Evolutionary conservation across 2,329 filamentous ascomycete genomes (phyloP), one percentile per base, ranked within the genome.

Genomic region (Venturia pyrina): DNA sequence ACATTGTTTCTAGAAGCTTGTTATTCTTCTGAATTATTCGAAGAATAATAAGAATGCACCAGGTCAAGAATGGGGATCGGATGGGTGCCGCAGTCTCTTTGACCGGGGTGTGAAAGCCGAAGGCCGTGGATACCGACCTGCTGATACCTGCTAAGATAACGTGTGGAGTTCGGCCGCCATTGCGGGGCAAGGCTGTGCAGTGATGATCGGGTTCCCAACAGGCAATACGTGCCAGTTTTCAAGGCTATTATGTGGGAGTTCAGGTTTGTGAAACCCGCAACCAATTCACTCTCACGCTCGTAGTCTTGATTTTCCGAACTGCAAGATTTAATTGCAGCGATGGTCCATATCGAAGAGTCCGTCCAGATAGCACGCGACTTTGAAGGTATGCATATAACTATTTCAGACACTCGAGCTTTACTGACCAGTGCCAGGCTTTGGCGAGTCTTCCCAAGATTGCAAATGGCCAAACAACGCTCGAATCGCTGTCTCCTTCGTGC

Each of bases 331-430:
- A 41, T 64, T n/a, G n/a, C 43, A 11, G 60, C 6, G 10, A 72
- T 71, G 70, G 67, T 72, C 37, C 72, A 76, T 57, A 69, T 73
- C 28, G 73, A 77, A 67, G 71, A 74, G 53, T 68, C 72, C 41
- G 68, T 76, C 48, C 75, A 76, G 66, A 66, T 76, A n/a, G 74
- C 75, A 1, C 72, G 75, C 53, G 75, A 77, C 68, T 77, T 77
- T 63, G 73, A 75, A 71, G 73, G 72, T 37, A 37, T 59, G 15
- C 3, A 37, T 37, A 17, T 21, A 2, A 15, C 15, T 11, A n/a
- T 34, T 28, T 37, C 4, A 7, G 21, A 3, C 6, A 34, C 17
- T 57, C 17, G 8, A n/a, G 2, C 32, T 37, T 59, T n/a, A n/a
- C 53, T 34, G 15, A 34, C 53, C 5, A 37, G 2, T 59, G 2